Evolutionary conservation across 768 basidiomycete genomes (phyloP).

Genomic region (Mycena epipterygia): DNA sequence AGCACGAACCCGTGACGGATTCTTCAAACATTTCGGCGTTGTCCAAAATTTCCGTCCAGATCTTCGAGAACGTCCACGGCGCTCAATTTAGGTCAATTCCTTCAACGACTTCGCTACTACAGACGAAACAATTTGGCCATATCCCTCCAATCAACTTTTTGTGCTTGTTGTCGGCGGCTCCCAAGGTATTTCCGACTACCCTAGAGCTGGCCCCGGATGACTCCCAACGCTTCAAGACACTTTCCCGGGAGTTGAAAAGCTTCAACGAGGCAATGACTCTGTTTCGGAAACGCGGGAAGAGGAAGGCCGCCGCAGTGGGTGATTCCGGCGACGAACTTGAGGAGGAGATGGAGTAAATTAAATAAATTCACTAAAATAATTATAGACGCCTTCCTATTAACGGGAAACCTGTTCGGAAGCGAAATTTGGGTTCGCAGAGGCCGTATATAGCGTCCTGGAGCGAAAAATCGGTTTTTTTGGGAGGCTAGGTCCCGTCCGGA

Average conservation of each 20-base stretch:
- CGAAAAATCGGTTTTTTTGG: no score
- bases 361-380: no score
- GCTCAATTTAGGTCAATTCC: constrained; percentile 30
- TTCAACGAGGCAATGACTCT: constrained; percentile 4
- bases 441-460: background rate
- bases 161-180: constrained; percentile 11
- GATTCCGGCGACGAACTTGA: background rate
- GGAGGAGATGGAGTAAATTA: no score
- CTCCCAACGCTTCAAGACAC: constrained; percentile 1
- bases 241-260: background rate
- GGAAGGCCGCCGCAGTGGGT: background rate
- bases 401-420: no score
- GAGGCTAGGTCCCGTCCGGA: no score
- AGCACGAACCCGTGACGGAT: constrained; percentile 34
- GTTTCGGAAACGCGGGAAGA: constrained; percentile 11
- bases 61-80: constrained; percentile 33
- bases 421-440: no score
- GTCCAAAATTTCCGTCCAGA: constrained; percentile 38
- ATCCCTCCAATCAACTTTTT: constrained; percentile 34
- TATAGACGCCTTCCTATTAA: no score
- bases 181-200: background rate
- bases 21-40: constrained; percentile 31
- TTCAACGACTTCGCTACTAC: constrained; percentile 23
- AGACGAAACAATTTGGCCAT: constrained; percentile 35
- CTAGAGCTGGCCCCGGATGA: constrained; percentile 4